Conservation (phyloP, 1,139 yeast species). For the Yamadazyma kanchanaburiensis region DNA sequence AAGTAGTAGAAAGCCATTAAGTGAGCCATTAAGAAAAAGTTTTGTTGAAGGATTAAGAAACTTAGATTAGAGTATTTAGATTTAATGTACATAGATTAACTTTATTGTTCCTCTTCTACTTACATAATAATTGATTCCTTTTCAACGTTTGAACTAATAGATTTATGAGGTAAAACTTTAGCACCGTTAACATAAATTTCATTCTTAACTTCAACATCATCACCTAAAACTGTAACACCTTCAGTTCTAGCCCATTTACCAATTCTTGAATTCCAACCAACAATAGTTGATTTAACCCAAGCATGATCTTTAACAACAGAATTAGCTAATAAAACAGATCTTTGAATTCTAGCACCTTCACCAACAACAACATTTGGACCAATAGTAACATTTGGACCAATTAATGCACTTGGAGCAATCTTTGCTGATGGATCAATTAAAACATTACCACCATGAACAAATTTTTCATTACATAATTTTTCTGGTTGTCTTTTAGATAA, state of each 20-base stretch:
- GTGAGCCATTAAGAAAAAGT: conserved; percentile 36
- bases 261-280: conserved; percentile 98
- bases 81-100: too few relatives aligned
- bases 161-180: conserved; percentile 97
- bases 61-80: not conserved
- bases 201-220: conserved; percentile 97
- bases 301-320: conserved; percentile 96
- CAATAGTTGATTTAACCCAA: conserved; percentile 95
- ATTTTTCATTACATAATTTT: conserved; percentile 62
- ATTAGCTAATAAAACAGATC: conserved; percentile 90
- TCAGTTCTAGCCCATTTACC: conserved; percentile 99
- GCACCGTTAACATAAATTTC: conserved; percentile 99
- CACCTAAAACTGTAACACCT: conserved; percentile 97
- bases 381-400: conserved; percentile 97
- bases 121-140: conserved; percentile 97
- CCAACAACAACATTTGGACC: conserved; percentile 97
- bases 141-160: conserved; percentile 94
- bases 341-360: conserved; percentile 97
- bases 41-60: conserved; percentile 26
- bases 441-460: conserved; percentile 83
- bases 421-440: conserved; percentile 93
- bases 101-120: too few relatives aligned
- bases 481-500: conserved; percentile 77
- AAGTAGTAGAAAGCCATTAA: conserved; percentile 59
- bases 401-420: conserved; percentile 88